Evolutionary conservation across 345 rosid species (phyloP).

Genomic region (Aquilaria yunnanensis): DNA sequence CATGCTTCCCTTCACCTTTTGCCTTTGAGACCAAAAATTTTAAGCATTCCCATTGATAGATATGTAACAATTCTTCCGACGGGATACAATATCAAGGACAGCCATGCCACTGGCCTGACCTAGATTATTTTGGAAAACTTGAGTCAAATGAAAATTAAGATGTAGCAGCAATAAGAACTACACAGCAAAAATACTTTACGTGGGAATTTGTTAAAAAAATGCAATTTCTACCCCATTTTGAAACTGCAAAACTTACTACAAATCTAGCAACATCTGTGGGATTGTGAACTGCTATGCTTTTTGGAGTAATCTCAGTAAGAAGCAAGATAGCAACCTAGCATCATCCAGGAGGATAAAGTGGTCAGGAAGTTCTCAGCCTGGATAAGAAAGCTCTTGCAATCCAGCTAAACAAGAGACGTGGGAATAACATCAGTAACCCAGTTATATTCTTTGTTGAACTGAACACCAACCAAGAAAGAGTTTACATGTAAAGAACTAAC

Average conservation of each 20-base stretch:
- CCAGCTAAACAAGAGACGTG: neutral
- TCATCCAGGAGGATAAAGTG: constrained; percentile 6
- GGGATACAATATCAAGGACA: constrained; percentile 87
- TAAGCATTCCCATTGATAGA: constrained; percentile 96
- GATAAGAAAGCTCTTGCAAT: neutral
- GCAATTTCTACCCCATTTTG: neutral
- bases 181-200: no score
- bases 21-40: constrained; percentile 91
- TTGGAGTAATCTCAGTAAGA: constrained; percentile 97
- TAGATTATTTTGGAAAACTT: constrained; percentile 21
- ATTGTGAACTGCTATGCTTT: constrained; percentile 96
- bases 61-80: constrained; percentile 93
- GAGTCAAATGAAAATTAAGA: neutral
- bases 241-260: constrained; percentile 59
- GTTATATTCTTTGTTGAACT: no score
- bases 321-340: constrained; percentile 85
- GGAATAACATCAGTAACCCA: no score
- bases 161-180: neutral
- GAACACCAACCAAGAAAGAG: no score
- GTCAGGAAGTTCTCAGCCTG: neutral
- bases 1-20: constrained; percentile 53
- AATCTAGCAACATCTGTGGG: constrained; percentile 89
- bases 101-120: constrained; percentile 99
- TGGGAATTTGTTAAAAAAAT: neutral
- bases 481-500: no score